Evolutionary conservation across 768 basidiomycete genomes (phyloP), one percentile per base, ranked within the genome.

Genomic region (Termitomyces sp.): DNA sequence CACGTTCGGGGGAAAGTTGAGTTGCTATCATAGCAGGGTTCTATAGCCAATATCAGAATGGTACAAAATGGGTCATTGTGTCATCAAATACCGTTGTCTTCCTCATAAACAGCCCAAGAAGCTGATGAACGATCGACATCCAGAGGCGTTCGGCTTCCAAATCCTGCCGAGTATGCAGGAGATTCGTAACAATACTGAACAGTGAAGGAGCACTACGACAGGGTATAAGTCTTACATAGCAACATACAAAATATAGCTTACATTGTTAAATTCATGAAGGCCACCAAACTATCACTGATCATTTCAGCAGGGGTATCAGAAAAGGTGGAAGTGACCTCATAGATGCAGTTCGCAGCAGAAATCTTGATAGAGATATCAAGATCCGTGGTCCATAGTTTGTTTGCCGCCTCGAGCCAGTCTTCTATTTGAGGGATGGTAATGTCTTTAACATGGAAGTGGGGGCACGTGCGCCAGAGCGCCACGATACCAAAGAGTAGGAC

Each of bases 401-500:
- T 72, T 17, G 75, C 72, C 37, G 75, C 68, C 23, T 75, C 68
- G 23, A 79, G 66, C 83, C 83, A 86, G 10, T 73, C 66, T 0
- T 76, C 70, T 23, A 79, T 68, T 10, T 81, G 76, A 3, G 69
- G 66, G 2, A 73, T 63, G 1, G 69, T 71, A 32, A 81, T 66
- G 7, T 75, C 77, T 27, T 76, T 73, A 54, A 83, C 71, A 58
- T 81, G 82, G 71, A 88, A 89, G 25, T 71, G 60, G 0, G 80
- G 75, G 45, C 80, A 77, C 1, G 77, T 66, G 19, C 89, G 80
- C 85, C 86, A 92, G 31, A 92, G 72, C 0, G 87, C 77, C 9
- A 90, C 71, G n/a, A 90, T 78, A 4, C 81, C 82, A 3, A 92
- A 74, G 10, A 90, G 70, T 9, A 94, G 76, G 16, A 90, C 75